Evolutionary conservation across 257 asterid species (phyloP).

Genomic region (Cynanchum wilfordii): DNA sequence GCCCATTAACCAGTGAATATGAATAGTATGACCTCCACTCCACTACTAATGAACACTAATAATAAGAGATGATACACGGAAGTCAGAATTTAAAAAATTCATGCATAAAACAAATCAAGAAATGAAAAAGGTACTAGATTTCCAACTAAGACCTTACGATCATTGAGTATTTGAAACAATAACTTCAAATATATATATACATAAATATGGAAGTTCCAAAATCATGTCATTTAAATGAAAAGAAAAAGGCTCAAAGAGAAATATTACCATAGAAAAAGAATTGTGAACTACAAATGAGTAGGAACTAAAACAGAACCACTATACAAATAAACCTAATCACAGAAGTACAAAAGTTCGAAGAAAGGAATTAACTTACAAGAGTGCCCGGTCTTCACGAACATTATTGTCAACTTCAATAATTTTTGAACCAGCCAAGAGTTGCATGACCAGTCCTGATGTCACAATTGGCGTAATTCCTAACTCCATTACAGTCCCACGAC

Average conservation of each 20-base stretch:
- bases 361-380: constrained; percentile 47
- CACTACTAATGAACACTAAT: too few species aligned
- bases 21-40: not conserved
- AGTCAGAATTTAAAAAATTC: not conserved
- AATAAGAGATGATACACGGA: not conserved
- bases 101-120: not conserved
- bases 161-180: not conserved
- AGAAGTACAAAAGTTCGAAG: not conserved
- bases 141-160: not conserved
- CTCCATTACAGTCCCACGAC: constrained; percentile 88
- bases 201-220: too few species aligned
- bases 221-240: too few species aligned
- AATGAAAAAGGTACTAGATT: not conserved
- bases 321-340: not conserved
- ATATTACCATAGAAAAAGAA: not conserved
- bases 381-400: constrained; percentile 82
- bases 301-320: not conserved
- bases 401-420: constrained; percentile 82
- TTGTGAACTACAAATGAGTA: not conserved
- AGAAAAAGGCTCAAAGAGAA: not conserved
- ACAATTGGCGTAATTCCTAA: constrained; percentile 87
- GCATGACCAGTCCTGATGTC: constrained; percentile 82
- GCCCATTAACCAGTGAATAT: not conserved
- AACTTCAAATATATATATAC: too few species aligned
- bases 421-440: constrained; percentile 76